Evolutionary conservation across 2,329 filamentous ascomycete genomes (phyloP), one percentile per base, ranked within the genome.

Genomic region (Colletotrichum horii): DNA sequence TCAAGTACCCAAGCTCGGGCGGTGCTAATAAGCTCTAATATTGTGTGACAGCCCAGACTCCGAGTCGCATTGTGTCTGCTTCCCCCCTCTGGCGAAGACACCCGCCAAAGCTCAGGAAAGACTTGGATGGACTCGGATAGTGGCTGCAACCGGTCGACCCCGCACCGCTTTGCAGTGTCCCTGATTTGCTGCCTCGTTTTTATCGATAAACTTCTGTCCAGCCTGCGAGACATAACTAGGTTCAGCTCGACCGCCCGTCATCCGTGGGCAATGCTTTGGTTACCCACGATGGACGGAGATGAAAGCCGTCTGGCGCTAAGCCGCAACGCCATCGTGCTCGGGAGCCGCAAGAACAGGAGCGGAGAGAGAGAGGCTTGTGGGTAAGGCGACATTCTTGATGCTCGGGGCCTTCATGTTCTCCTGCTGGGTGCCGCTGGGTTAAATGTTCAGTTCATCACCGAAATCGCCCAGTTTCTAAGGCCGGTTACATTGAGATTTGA

Each of bases 41-140:
- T 73, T 74, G 70, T 74, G 70, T 58, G 70, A 58, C 70, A 69
- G 74, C 70, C 64, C 48, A 38, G 48, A 64, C 56, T 52, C 22
- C 30, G 70, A 65, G 64, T 24, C 28, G 65, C 73, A 73, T 68
- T 58, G 64, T 64, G 55, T n/a, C 38, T 43, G n/a, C 32, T 36
- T 58, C 48, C 24, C 48, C 24, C 28, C 34, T 55, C 16, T 34
- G 60, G 32, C 30, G 16, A 69, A 74, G 28, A 32, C 48, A 19
- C 43, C 34, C 38, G 52, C 68, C 61, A 56, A 67, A 64, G 68
- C 67, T 55, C 62, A 26, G n/a, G 26, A 19, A 55, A 55, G 65
- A 30, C 62, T 67, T 28, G 48, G 66, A 48, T 43, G 48, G 66
- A 48, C 28, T 32, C 56, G 67, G 34, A 48, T 28, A 22, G 38